phyloP scores from a whole-genome alignment of 2,329 filamentous ascomycete genomes.

The Diaporthe sp. region DNA sequence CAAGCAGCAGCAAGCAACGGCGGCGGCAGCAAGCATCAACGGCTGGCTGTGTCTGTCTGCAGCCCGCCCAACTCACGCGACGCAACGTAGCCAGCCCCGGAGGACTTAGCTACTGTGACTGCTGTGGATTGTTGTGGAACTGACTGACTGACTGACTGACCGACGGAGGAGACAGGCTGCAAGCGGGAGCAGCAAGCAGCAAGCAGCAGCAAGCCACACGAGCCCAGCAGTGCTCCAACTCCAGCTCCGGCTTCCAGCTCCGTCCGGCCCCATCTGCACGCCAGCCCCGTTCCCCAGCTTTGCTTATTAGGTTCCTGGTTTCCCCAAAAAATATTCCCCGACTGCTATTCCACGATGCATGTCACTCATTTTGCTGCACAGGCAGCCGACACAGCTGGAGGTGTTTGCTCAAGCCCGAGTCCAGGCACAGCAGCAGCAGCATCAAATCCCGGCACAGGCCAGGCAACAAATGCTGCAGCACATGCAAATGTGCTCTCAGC shows the following conservation, averaged over 20 bases:
- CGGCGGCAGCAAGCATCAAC: neutral
- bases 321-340: constrained; percentile 18
- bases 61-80: neutral
- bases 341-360: constrained; percentile 36
- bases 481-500: neutral
- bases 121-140: neutral
- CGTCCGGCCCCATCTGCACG: neutral
- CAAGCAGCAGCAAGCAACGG: neutral
- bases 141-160: neutral
- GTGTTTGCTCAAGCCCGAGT: constrained; percentile 9
- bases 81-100: constrained; percentile 17
- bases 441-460: neutral
- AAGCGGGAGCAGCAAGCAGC: neutral
- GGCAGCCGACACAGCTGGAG: constrained; percentile 35
- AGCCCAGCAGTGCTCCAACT: neutral
- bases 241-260: constrained; percentile 6
- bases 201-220: constrained; percentile 7
- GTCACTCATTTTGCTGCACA: constrained; percentile 37
- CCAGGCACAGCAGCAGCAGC: neutral
- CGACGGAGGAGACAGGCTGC: neutral
- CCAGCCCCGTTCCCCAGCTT: constrained; percentile 30
- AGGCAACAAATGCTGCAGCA: neutral
- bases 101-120: neutral
- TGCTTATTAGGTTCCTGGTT: constrained; percentile 29
- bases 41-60: neutral